Evolutionary conservation across 148 eudicot genomes (phyloP).

Genomic region (Vaccinium corymbosum): DNA sequence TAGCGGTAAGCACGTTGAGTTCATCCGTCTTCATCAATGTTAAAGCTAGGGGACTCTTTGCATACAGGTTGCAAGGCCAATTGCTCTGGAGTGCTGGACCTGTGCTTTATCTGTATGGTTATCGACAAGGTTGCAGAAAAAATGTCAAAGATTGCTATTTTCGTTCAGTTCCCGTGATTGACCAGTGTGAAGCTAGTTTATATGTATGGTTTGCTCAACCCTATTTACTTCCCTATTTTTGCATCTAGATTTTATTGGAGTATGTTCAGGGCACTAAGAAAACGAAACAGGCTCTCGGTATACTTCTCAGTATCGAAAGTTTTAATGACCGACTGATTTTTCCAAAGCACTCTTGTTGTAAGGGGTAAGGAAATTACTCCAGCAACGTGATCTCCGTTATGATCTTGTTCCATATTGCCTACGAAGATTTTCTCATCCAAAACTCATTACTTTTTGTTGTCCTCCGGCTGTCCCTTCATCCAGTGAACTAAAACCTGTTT

Average conservation of each 20-base stretch:
- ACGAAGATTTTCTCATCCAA: neutral
- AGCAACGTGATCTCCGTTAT: neutral
- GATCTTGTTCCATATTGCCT: neutral
- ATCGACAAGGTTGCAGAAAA: conserved; percentile 75
- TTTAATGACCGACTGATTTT: neutral
- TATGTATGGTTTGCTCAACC: conserved; percentile 50
- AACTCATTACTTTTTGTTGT: neutral
- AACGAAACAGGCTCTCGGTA: neutral
- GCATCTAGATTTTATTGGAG: neutral
- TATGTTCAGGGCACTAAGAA: neutral
- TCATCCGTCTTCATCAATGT: conserved; percentile 65
- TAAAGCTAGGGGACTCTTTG: conserved; percentile 59
- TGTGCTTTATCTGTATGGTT: conserved; percentile 53
- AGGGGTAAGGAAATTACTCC: neutral
- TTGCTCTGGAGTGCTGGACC: conserved; percentile 68
- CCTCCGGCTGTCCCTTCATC: neutral
- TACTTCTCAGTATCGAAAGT: neutral
- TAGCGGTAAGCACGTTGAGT: conserved; percentile 52
- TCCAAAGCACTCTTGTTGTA: neutral
- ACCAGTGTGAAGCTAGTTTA: conserved; percentile 81
- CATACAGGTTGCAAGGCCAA: conserved; percentile 53
- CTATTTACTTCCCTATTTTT: neutral
- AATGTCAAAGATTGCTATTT: conserved; percentile 66
- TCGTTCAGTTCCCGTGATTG: conserved; percentile 59
- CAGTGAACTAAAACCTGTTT: neutral